These are phyloP conservation scores for Rhodotorula glutinis DNA, from an alignment of 1,284 basidiomycete species.

Conservation along the genomic window DNA sequence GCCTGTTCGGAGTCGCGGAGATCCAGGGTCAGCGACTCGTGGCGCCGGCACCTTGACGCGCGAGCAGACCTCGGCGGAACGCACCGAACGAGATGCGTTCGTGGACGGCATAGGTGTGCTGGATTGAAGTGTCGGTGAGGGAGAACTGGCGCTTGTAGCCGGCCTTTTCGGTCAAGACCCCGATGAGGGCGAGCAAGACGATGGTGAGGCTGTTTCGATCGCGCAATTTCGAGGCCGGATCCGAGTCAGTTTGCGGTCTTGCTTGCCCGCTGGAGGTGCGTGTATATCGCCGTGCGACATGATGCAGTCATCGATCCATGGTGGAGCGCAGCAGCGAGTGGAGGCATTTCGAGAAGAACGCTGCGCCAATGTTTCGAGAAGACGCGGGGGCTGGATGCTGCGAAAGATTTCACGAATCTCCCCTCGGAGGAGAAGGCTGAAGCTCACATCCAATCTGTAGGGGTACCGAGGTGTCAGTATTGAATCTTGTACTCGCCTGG, in stretches of 20 bases:
- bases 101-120: slow-evolving; percentile 67
- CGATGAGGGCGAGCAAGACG: slow-evolving; percentile 34
- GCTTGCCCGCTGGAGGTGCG: too few relatives aligned
- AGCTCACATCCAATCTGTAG: slow-evolving; percentile 17
- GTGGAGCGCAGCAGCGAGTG: too few relatives aligned
- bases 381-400: neutral
- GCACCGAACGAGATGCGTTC: slow-evolving; percentile 73
- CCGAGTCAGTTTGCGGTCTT: too few relatives aligned
- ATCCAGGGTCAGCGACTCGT: neutral
- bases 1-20: slow-evolving; percentile 41
- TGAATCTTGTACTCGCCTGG: too few relatives aligned
- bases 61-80: neutral
- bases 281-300: too few relatives aligned
- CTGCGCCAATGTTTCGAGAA: neutral
- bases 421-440: neutral
- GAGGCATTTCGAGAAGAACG: too few relatives aligned
- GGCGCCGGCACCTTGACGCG: neutral
- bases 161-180: slow-evolving; percentile 12
- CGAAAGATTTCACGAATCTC: neutral
- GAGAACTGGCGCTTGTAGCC: slow-evolving; percentile 59
- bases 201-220: slow-evolving; percentile 24
- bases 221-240: too few relatives aligned
- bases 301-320: too few relatives aligned
- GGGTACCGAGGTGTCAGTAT: neutral
- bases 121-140: slow-evolving; percentile 67